Evolutionary conservation across 345 rosid genomes (phyloP), one percentile per base, ranked within the genome.

Genomic region (Reutealis trisperma): DNA sequence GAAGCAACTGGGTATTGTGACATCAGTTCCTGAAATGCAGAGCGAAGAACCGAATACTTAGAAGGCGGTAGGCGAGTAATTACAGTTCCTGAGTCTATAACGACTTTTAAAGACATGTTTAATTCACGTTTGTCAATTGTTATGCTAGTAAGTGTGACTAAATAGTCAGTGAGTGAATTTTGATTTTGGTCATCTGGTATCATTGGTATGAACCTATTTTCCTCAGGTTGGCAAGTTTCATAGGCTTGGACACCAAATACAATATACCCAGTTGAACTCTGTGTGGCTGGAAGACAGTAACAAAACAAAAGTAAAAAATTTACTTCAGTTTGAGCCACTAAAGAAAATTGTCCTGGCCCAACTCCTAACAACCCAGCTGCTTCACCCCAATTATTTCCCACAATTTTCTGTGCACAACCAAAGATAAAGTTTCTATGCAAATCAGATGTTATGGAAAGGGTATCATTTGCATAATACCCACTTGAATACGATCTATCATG

Each of bases 41-140:
- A 69, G 12, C 75, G 64, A 41, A 83, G 59, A 30, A 12, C 75
- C 4, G 45, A 18, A 30, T 80, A 83, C 27, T 76, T 49, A 1
- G 79, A 55, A 24, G 41, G 16, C 7, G 81, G 79, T 0, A 85
- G 73, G 52, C 79, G 81, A 24, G 81, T 70, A 42, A 85, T 76
- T 54, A 63, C 25, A 13, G 88, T 83, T 9, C 87, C 87, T 0
- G 87, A 79, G 49, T 85, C 85, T 4, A 84, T 64, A 0, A 74
- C 61, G 5, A 83, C 68, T 6, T 59, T 63, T 13, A n/a, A 10
- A 7, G 71, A 7, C 34, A 84, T 49, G 6, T 44, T 49, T 18
- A 81, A 15, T 34, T 63, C 78, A 30, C 7, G 55, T 8, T 66
- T n/a, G 32, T 81, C 82, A 7, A 83, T 42, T 44, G 82, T 30